Evolutionary conservation across 805 yeast species (phyloP), one percentile per base, ranked within the genome.

Genomic region (Metschnikowia henanensis): DNA sequence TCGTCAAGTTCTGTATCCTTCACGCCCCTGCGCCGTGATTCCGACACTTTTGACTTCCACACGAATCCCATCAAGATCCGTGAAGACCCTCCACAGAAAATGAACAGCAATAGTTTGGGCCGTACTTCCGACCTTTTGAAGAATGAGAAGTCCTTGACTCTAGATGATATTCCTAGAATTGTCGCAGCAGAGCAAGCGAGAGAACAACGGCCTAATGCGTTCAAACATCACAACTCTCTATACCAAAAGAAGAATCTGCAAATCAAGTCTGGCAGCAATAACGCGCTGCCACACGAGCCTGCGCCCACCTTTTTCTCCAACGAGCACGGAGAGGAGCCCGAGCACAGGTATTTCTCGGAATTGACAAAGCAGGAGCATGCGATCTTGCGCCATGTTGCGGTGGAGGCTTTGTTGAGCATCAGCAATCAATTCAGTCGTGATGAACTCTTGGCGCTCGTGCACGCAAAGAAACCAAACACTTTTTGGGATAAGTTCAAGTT

Each of bases 141-240:
- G 56, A 86, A 81, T 57, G 95, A 92, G 53, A 87, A 86, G 53
- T 84, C 92, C 0, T 76, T 94, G 41, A 92, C 97, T 0, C 75
- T 94, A 55, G 98, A 94, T 64, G 99, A 94, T 64, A 94, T 94
- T 55, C 96, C 98, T 6, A 76, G 98, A 52, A 92, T 94, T 59
- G 97, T 94, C 6, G 96, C 97, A 2, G 92, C 96, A 8, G 97
- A 94, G 57, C 97, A 92, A 63, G 96, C 98, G 0, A 74, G 97
- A 50, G 96, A 88, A 49, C 84, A 87, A 58, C 76, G 96, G 45
- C 97, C 97, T 2, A 90, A 90, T 63, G 96, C 97, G 0, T 91
- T 85, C 66, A 83, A 85, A 46, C 95, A 86, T 64, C 91, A 86
- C 58, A 81, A 80, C 59, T 50, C 72, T 47, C 49, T 72, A 59